Conservation (phyloP, 1,139 yeast genomes). For the Pichiaceae sp. region DNA sequence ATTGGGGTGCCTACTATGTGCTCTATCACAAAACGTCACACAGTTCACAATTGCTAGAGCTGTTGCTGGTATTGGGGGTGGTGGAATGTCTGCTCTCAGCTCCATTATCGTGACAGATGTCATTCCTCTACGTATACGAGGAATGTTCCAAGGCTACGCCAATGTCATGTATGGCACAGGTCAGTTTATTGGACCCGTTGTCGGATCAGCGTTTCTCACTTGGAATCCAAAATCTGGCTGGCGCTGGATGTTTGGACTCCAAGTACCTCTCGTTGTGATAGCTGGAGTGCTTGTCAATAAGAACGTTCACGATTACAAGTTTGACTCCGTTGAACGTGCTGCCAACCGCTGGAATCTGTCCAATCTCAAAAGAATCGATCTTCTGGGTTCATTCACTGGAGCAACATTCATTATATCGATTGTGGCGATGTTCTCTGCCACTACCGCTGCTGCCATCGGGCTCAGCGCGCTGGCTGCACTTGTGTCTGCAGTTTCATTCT, state of each 20-base stretch:
- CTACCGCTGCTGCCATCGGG: conserved; percentile 3
- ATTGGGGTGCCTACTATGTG: conserved; percentile 25
- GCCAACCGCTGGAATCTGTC: conserved; percentile 25
- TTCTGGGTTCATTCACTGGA: conserved; percentile 29
- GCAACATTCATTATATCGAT: conserved; percentile 23
- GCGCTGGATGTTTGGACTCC: conserved; percentile 34
- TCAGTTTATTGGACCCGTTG: conserved; percentile 33
- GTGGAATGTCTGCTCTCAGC: conserved; percentile 26
- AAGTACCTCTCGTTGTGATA: conserved; percentile 29
- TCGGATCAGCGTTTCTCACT: conserved; percentile 31
- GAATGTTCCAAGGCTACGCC: conserved; percentile 28
- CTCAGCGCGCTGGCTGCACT: conserved; percentile 9
- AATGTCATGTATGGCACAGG: conserved; percentile 32
- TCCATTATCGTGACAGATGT: conserved; percentile 27
- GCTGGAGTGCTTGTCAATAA: conserved; percentile 24
- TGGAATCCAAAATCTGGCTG: conserved; percentile 27
- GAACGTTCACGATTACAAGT: conserved; percentile 27
- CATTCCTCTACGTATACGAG: conserved; percentile 23
- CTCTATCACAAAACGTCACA: conserved; percentile 16
- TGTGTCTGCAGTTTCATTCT: conserved; percentile 25
- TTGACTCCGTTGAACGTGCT: conserved; percentile 24
- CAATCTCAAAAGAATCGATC: conserved; percentile 29
- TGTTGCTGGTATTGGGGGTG: conserved; percentile 27
- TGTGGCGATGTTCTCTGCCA: conserved; percentile 26
- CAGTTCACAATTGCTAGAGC: conserved; percentile 24